phyloP scores from a whole-genome alignment of 1,284 basidiomycete species.

The Kalmanozyma brasiliensis region DNA sequence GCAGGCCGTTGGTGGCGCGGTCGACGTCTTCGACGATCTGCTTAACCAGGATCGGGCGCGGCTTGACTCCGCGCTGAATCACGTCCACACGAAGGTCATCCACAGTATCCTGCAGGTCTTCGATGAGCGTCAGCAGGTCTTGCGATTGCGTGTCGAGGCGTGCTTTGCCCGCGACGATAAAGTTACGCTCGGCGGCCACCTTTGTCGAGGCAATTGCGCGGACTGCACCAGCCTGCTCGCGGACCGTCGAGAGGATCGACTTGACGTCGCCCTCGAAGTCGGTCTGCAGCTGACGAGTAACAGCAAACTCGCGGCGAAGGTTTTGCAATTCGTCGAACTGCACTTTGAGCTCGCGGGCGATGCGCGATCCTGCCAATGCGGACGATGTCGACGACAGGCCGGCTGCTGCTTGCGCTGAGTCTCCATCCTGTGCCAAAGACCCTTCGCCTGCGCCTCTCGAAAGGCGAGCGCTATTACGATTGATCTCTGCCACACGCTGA shows the following conservation, averaged over 20 bases:
- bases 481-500: conserved; percentile 59
- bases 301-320: conserved; percentile 88
- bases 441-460: conserved; percentile 20
- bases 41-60: conserved; percentile 79
- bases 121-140: conserved; percentile 88
- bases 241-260: conserved; percentile 79
- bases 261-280: conserved; percentile 93
- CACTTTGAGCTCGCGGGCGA: conserved; percentile 77
- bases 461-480: conserved; percentile 41
- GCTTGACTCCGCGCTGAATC: conserved; percentile 85
- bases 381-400: conserved; percentile 10
- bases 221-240: conserved; percentile 84
- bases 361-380: conserved; percentile 33
- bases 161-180: conserved; percentile 89
- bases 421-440: neutral
- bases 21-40: conserved; percentile 80
- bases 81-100: conserved; percentile 92
- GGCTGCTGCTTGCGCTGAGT: neutral
- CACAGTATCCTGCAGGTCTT: conserved; percentile 91
- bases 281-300: conserved; percentile 91
- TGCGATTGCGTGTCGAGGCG: conserved; percentile 89
- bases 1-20: conserved; percentile 77
- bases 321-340: conserved; percentile 95
- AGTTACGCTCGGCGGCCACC: conserved; percentile 85
- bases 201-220: conserved; percentile 77